Percentiles rank a stretch among this genome's conserved stretches.
Evolutionary conservation across 257 asterid species (phyloP).

Genomic region (Nicotiana paniculata): DNA sequence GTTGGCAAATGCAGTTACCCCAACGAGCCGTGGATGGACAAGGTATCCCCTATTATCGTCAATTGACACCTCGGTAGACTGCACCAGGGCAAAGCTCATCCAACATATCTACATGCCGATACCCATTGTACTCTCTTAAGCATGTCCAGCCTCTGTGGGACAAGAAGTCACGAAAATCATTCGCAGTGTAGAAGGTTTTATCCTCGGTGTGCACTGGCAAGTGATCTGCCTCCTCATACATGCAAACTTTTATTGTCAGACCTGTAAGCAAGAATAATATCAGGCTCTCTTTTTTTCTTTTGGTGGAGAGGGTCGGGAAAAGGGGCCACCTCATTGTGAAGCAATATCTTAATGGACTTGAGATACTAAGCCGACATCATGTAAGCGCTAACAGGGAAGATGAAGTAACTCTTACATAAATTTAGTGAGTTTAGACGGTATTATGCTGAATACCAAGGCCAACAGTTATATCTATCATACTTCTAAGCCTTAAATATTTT

Average conservation of each 20-base stretch:
- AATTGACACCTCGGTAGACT: conserved; percentile 50
- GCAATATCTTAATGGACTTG: too few relatives aligned
- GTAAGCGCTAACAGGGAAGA: too few relatives aligned
- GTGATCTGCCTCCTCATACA: conserved; percentile 51
- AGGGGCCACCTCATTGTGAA: too few relatives aligned
- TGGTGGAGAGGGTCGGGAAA: too few relatives aligned
- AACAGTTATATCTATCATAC: too few relatives aligned
- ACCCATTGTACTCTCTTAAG: conserved; percentile 60
- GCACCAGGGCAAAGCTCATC: conserved; percentile 73
- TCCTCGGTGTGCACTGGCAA: conserved; percentile 59
- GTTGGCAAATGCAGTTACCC: too few relatives aligned
- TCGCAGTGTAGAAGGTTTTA: conserved; percentile 60
- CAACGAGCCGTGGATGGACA: neutral
- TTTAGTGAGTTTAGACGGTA: too few relatives aligned
- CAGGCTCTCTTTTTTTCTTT: neutral
- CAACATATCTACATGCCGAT: conserved; percentile 48
- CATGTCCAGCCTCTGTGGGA: conserved; percentile 66
- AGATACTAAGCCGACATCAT: too few relatives aligned
- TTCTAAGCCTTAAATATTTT: too few relatives aligned
- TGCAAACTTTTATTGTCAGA: conserved; percentile 52
- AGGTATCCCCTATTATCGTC: neutral
- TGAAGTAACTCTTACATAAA: too few relatives aligned
- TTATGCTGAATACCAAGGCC: too few relatives aligned
- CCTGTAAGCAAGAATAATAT: conserved; percentile 31
- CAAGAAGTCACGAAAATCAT: conserved; percentile 58